These are phyloP conservation scores for Sonneratia caseolaris DNA, from an alignment of 345 rosid genomes.

Conservation along the genomic window DNA sequence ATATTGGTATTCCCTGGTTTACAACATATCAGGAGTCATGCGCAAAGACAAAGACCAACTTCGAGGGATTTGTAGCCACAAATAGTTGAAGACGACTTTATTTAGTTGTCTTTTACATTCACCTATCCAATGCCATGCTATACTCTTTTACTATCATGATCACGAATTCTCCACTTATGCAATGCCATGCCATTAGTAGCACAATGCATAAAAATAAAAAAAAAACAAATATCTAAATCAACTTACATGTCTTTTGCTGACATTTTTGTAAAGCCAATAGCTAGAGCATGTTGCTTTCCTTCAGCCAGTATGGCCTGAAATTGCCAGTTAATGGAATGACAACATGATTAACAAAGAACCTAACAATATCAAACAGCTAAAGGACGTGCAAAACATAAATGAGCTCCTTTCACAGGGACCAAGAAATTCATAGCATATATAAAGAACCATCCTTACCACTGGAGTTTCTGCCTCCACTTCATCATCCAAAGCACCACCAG, in stretches of 20 bases:
- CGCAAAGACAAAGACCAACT: neutral
- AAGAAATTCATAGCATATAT: neutral
- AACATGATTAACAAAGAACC: neutral
- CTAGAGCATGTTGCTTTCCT: constrained; percentile 97
- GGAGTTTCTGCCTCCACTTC: constrained; percentile 89
- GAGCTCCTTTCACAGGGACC: neutral
- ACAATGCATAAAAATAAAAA: neutral
- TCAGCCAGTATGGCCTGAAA: constrained; percentile 94
- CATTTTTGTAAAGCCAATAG: constrained; percentile 98
- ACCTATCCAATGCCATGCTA: neutral
- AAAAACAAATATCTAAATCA: neutral
- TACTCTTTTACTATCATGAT: neutral
- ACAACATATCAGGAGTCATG: neutral
- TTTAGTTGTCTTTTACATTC: neutral
- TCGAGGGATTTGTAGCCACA: neutral
- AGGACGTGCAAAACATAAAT: neutral
- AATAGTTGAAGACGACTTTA: no score
- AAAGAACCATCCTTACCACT: constrained; percentile 45
- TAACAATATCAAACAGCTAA: neutral
- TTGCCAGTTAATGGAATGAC: constrained; percentile 13
- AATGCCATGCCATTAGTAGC: neutral
- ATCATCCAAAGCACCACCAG: constrained; percentile 87
- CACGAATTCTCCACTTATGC: neutral
- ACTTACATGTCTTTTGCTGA: constrained; percentile 97
- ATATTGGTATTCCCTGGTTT: neutral